These are phyloP conservation scores for Hansenula sp. DNA, from an alignment of 1,139 yeast genomes.

Conservation along the genomic window DNA sequence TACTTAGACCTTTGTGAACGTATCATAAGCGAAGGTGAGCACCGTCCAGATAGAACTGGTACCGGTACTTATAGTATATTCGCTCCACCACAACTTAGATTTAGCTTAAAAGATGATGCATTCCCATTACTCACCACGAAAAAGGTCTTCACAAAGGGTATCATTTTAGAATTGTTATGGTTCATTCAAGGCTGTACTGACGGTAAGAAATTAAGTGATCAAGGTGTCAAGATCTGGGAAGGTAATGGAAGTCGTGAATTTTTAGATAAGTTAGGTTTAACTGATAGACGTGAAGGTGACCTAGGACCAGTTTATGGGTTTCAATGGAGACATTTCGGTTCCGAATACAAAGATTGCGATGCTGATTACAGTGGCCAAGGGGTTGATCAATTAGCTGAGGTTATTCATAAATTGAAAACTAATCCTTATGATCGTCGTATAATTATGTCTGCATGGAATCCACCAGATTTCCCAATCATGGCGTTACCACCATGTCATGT, in stretches of 20 bases:
- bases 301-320: conserved; percentile 98
- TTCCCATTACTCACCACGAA: conserved; percentile 93
- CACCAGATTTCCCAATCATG: conserved; percentile 89
- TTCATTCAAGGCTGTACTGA: conserved; percentile 88
- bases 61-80: conserved; percentile 89
- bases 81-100: conserved; percentile 94
- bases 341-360: conserved; percentile 80
- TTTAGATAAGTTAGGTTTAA: conserved; percentile 77
- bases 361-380: conserved; percentile 87
- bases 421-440: conserved; percentile 94
- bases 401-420: conserved; percentile 73
- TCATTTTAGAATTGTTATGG: conserved; percentile 89
- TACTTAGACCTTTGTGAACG: conserved; percentile 77
- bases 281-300: conserved; percentile 85
- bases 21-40: conserved; percentile 82
- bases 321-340: conserved; percentile 99
- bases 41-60: conserved; percentile 93
- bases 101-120: conserved; percentile 63
- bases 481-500: conserved; percentile 99
- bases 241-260: conserved; percentile 97
- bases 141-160: conserved; percentile 85
- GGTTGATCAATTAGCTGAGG: conserved; percentile 79
- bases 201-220: conserved; percentile 69
- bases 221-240: conserved; percentile 96
- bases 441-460: conserved; percentile 97